Evolutionary conservation across 2,329 filamentous ascomycete genomes (phyloP).

Genomic region (Allantophomopsis cytisporea): DNA sequence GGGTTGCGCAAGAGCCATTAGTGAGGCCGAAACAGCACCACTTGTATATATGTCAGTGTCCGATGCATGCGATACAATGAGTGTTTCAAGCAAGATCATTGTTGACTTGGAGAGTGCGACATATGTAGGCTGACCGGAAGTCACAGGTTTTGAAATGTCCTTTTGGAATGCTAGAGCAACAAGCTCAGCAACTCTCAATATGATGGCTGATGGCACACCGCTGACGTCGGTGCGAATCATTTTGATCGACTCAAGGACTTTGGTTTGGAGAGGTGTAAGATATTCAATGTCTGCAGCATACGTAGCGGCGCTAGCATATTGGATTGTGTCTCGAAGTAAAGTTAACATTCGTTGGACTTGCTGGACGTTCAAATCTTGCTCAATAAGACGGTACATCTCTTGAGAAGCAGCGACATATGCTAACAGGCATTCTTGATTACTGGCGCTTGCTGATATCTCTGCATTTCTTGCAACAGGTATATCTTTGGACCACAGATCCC

Average conservation of each 20-base stretch:
- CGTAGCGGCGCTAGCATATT: conserved; percentile 50
- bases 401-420: conserved; percentile 70
- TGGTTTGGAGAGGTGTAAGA: conserved; percentile 57
- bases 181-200: conserved; percentile 57
- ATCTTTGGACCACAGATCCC: conserved; percentile 56
- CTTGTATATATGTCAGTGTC: conserved; percentile 58
- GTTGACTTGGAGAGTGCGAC: conserved; percentile 78
- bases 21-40: conserved; percentile 48
- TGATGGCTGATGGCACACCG: conserved; percentile 53
- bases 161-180: conserved; percentile 51
- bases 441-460: conserved; percentile 27
- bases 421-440: conserved; percentile 72
- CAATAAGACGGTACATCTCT: conserved; percentile 66
- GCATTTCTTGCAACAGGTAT: conserved; percentile 36
- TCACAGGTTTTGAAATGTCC: conserved; percentile 18
- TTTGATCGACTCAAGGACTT: conserved; percentile 54
- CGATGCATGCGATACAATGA: conserved; percentile 43
- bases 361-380: conserved; percentile 45
- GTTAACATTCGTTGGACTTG: conserved; percentile 54
- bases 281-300: conserved; percentile 64
- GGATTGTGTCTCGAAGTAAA: conserved; percentile 58
- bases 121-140: conserved; percentile 55
- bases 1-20: conserved; percentile 55
- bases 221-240: conserved; percentile 52
- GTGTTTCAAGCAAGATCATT: conserved; percentile 53